Evolutionary conservation across 345 rosid species (phyloP).

Genomic region (Sisymbrium irio): DNA sequence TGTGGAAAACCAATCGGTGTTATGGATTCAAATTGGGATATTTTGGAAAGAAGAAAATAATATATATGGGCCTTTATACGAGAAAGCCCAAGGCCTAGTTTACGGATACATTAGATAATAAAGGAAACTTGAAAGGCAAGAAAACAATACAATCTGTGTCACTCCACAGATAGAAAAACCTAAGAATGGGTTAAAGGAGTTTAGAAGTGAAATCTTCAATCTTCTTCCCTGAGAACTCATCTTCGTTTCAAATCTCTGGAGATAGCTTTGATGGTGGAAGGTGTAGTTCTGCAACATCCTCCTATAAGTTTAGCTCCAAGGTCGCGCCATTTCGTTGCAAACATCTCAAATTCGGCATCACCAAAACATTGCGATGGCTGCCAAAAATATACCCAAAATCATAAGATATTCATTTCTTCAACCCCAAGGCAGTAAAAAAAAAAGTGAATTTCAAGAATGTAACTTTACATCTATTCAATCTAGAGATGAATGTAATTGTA

Average conservation of each 20-base stretch:
- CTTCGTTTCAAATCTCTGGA: constrained; percentile 51
- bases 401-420: not conserved
- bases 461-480: not conserved
- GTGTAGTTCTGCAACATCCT: constrained; percentile 86
- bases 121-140: constrained; percentile 18
- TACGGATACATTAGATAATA: not conserved
- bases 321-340: constrained; percentile 67
- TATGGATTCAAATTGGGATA: not conserved
- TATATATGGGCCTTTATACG: not conserved
- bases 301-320: constrained; percentile 85
- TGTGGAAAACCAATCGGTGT: not conserved
- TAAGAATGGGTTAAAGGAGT: constrained; percentile 16
- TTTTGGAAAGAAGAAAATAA: not conserved
- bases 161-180: not conserved
- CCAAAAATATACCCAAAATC: not conserved
- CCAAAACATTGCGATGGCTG: constrained; percentile 85
- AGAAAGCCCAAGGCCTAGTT: constrained; percentile 16
- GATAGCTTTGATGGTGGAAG: constrained; percentile 65
- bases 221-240: constrained; percentile 23
- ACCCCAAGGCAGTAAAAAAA: constrained; percentile 1
- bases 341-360: constrained; percentile 59
- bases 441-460: not conserved
- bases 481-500: not conserved
- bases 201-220: not conserved
- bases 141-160: not conserved